phyloP scores from a whole-genome alignment of 2,329 filamentous ascomycete species.

The Phyllosticta paracitricarpa region DNA sequence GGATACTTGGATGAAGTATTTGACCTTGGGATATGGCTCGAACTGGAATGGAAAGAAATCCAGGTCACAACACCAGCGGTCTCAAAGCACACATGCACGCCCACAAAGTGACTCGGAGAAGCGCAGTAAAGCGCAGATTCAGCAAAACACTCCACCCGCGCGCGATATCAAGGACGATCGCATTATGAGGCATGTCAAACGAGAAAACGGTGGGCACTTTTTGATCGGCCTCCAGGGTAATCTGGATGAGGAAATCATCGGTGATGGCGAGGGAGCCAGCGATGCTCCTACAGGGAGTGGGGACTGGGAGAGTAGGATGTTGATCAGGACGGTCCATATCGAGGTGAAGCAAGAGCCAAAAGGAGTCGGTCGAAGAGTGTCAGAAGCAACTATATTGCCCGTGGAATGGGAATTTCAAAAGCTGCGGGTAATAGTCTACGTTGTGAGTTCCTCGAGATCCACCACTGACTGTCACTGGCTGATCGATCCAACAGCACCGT shows the following conservation, averaged over 20 bases:
- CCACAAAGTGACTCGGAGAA: constrained; percentile 2
- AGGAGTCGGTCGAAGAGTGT: neutral
- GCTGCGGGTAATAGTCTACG: constrained; percentile 62
- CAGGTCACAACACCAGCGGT: neutral
- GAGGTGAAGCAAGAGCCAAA: constrained; percentile 37
- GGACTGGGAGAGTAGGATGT: constrained; percentile 39
- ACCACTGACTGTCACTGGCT: neutral
- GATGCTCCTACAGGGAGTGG: constrained; percentile 14
- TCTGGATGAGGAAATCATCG: constrained; percentile 42
- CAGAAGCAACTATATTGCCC: neutral
- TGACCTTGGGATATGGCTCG: constrained; percentile 39
- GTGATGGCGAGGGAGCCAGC: constrained; percentile 19
- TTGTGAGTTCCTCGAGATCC: constrained; percentile 30
- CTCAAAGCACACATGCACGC: neutral
- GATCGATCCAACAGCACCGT: constrained; percentile 32
- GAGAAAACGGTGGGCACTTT: constrained; percentile 46
- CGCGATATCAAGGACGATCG: constrained; percentile 42
- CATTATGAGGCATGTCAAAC: constrained; percentile 42
- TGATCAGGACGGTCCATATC: constrained; percentile 57
- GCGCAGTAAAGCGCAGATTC: neutral
- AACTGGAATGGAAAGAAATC: constrained; percentile 21
- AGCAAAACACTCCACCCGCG: neutral
- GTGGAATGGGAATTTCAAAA: constrained; percentile 1
- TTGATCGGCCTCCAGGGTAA: constrained; percentile 60
- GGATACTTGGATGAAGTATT: constrained; percentile 41